Percentiles rank a stretch among this genome's conserved stretches.
Conservation (phyloP, 139 green algal species). For the Micromonas commoda region DNA sequence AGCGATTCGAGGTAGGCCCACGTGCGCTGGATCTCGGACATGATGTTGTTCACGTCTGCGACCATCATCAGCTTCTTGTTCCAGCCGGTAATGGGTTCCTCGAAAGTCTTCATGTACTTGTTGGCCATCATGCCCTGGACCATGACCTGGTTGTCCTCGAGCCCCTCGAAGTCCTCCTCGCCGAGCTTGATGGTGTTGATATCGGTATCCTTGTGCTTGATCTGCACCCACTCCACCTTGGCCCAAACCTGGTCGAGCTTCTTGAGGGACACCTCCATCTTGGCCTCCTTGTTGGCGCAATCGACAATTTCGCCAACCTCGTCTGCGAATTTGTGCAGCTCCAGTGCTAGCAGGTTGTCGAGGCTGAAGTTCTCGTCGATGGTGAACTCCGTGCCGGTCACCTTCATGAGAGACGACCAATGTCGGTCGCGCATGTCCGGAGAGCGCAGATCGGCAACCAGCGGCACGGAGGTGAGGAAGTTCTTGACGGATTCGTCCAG, state of each 20-base stretch:
- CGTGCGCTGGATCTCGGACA: conserved; percentile 74
- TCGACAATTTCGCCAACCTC: conserved; percentile 87
- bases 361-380: conserved; percentile 60
- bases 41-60: conserved; percentile 71
- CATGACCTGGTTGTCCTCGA: conserved; percentile 79
- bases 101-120: conserved; percentile 81
- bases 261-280: conserved; percentile 69
- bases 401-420: conserved; percentile 71
- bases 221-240: conserved; percentile 67
- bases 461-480: conserved; percentile 67
- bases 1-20: conserved; percentile 78
- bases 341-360: conserved; percentile 68
- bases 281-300: conserved; percentile 75
- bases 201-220: conserved; percentile 59
- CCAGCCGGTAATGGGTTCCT: conserved; percentile 67
- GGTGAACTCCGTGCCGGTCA: conserved; percentile 49
- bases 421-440: conserved; percentile 67
- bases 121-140: conserved; percentile 89
- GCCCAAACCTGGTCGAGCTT: conserved; percentile 68
- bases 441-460: conserved; percentile 66
- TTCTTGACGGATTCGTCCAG: conserved; percentile 67
- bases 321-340: conserved; percentile 87
- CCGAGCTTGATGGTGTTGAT: conserved; percentile 70
- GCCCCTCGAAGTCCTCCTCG: conserved; percentile 79
- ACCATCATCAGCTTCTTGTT: conserved; percentile 76